A percentile compares a stretch with the other conserved stretches of the same genome.
phyloP scores from a whole-genome alignment of 768 basidiomycete species.

The Mrakia hoshinonis region DNA sequence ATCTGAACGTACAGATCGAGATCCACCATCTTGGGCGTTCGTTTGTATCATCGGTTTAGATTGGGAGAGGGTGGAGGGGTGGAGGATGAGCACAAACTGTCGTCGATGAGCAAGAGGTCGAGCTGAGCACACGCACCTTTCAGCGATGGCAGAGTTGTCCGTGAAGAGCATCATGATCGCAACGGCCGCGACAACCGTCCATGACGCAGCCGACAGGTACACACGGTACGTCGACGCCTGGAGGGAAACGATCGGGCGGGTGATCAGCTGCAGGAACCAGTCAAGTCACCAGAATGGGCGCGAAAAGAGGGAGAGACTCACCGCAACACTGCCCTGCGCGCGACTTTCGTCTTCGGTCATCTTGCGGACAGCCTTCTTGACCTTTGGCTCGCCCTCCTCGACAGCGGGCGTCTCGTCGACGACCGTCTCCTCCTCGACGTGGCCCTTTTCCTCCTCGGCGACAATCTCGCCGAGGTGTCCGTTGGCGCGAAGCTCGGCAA shows the following conservation, averaged over 20 bases:
- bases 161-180: conserved; percentile 16
- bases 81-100: too few species aligned
- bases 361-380: conserved; percentile 28
- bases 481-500: conserved; percentile 54
- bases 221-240: neutral
- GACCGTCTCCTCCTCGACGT: conserved; percentile 29
- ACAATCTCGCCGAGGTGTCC: conserved; percentile 58
- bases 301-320: neutral
- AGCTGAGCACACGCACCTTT: too few species aligned
- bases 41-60: too few species aligned
- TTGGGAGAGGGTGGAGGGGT: too few species aligned
- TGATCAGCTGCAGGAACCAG: neutral
- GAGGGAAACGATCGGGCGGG: neutral
- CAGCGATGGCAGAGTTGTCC: conserved; percentile 13
- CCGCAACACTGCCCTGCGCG: conserved; percentile 59
- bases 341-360: conserved; percentile 73
- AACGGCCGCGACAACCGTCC: neutral
- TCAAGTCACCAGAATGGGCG: neutral
- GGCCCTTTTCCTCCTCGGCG: conserved; percentile 44
- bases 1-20: neutral
- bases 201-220: neutral
- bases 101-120: too few species aligned
- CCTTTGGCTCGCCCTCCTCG: conserved; percentile 29
- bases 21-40: too few species aligned
- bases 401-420: neutral